Conservation (phyloP, 306 rosid genomes). For the Sindora glabra region DNA sequence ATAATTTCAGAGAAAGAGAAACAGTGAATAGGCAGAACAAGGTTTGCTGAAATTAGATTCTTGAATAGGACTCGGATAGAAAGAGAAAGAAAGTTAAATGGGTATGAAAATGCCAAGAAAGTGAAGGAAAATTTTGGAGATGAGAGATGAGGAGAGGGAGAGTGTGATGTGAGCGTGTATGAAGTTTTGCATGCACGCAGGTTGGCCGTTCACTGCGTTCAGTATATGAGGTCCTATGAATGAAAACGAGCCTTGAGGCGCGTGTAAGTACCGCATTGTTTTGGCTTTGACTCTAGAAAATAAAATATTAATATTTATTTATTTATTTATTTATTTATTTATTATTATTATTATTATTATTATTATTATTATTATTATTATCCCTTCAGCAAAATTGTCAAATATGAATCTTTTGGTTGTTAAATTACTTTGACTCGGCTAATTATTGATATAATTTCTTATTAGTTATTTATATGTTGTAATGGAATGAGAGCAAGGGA, state of each 20-base stretch:
- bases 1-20: neutral
- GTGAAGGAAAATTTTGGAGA: neutral
- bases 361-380: no score
- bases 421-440: no score
- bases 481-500: no score
- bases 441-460: no score
- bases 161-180: slow-evolving; percentile 2
- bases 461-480: no score
- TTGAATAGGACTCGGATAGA: neutral
- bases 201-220: slow-evolving; percentile 50
- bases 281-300: neutral
- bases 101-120: neutral
- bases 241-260: no score
- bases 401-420: neutral
- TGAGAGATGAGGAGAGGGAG: neutral
- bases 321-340: no score
- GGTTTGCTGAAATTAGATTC: neutral
- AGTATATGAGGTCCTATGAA: slow-evolving; percentile 4
- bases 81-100: neutral
- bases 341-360: no score
- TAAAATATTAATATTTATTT: no score
- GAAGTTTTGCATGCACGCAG: slow-evolving; percentile 53
- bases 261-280: no score
- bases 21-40: neutral
- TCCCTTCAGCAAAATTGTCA: neutral